phyloP scores from a whole-genome alignment of 805 yeast species.

The Ogataea dorogensis region DNA sequence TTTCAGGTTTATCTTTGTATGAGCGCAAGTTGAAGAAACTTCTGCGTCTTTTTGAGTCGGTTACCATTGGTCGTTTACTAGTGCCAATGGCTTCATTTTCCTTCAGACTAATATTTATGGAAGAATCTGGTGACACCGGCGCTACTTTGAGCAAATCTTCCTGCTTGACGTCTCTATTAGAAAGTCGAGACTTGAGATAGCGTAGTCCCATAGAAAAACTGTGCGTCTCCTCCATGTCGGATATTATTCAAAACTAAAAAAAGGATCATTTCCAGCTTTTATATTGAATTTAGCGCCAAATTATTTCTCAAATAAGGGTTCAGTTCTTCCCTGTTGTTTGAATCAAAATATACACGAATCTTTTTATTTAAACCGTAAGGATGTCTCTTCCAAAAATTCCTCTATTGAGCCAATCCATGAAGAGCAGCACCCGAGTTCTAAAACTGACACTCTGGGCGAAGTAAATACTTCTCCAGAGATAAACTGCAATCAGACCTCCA shows the following conservation, averaged over 20 bases:
- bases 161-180: conserved; percentile 18
- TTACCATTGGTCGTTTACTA: conserved; percentile 5
- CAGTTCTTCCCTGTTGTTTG: conserved; percentile 1
- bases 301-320: conserved; percentile 3
- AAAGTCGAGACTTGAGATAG: conserved; percentile 23
- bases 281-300: conserved; percentile 9
- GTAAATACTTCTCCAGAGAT: conserved; percentile 69
- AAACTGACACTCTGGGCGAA: conserved; percentile 66
- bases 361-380: conserved; percentile 17
- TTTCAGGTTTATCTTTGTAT: conserved; percentile 14
- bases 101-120: conserved; percentile 7
- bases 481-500: conserved; percentile 70
- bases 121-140: conserved; percentile 6
- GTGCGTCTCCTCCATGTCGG: conserved; percentile 21
- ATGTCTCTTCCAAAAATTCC: conserved; percentile 55
- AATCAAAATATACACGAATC: conserved; percentile 9
- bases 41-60: conserved; percentile 11
- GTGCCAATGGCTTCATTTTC: conserved; percentile 15
- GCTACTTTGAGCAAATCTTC: conserved; percentile 5
- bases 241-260: background rate
- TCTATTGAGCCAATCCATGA: conserved; percentile 69
- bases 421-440: conserved; percentile 59
- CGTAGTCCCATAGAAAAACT: conserved; percentile 26
- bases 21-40: conserved; percentile 19
- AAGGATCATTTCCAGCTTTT: background rate